Conservation (phyloP, 2,329 filamentous ascomycete genomes). For the Chaetomium sp. region DNA sequence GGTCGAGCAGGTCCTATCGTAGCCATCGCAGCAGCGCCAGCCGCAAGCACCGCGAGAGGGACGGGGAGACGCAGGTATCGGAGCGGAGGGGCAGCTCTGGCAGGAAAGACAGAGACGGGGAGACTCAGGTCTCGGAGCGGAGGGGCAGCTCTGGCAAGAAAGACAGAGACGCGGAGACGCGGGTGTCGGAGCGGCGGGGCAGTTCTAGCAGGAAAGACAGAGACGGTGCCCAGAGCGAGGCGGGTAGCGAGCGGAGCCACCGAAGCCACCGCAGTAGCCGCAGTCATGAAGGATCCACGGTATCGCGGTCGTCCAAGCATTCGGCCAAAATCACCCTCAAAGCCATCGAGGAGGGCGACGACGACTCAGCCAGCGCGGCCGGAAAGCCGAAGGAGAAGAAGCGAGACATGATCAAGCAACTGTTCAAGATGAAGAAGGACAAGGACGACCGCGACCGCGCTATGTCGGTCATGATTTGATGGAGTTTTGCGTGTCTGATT, state of each 20-base stretch:
- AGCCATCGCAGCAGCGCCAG: slow-evolving; percentile 24
- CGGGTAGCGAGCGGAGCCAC: slow-evolving; percentile 44
- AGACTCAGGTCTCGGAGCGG: no score
- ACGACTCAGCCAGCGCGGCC: slow-evolving; percentile 43
- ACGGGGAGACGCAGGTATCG: no score
- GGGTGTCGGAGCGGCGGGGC: no score
- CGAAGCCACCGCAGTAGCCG: slow-evolving; percentile 41
- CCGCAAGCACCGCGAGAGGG: slow-evolving; percentile 29
- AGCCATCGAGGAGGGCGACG: slow-evolving; percentile 43
- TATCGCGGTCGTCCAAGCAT: slow-evolving; percentile 41
- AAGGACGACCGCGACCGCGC: slow-evolving; percentile 44
- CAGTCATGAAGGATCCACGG: slow-evolving; percentile 16
- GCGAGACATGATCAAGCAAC: slow-evolving; percentile 58
- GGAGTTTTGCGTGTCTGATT: background rate
- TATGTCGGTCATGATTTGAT: slow-evolving; percentile 31
- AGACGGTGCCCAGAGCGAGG: no score
- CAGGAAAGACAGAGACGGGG: slow-evolving; percentile 24
- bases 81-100: background rate
- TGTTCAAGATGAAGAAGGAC: slow-evolving; percentile 61
- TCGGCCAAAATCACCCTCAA: slow-evolving; percentile 38
- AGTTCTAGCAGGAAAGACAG: no score
- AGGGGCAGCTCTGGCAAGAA: background rate
- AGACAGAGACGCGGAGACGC: slow-evolving; percentile 21
- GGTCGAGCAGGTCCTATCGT: slow-evolving; percentile 36
- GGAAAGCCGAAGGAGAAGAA: slow-evolving; percentile 51